Conservation (phyloP, 768 basidiomycete species). For the Pholiota molesta region DNA sequence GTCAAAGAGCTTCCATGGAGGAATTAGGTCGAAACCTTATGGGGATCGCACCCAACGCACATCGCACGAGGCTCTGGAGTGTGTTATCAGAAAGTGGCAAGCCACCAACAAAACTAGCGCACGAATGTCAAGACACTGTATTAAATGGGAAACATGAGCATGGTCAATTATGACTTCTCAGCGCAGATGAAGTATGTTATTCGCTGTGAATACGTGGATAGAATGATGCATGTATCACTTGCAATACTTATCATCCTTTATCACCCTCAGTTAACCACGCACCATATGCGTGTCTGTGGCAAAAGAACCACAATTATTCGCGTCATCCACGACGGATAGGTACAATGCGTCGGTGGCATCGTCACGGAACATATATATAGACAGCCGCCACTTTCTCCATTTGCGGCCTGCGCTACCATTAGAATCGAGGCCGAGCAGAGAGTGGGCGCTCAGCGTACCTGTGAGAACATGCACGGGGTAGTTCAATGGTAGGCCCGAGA, state of each 20-base stretch:
- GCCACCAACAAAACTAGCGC: not conserved
- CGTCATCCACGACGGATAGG: not conserved
- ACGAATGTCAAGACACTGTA: not conserved
- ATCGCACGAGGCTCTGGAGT: conserved; percentile 4
- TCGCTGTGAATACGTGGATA: not conserved
- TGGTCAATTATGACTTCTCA: too few species aligned
- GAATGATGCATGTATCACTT: not conserved
- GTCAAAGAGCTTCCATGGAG: conserved; percentile 7
- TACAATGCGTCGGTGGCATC: not conserved
- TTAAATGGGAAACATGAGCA: not conserved
- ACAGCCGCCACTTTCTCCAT: too few species aligned
- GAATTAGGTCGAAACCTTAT: conserved; percentile 1
- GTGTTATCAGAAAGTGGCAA: conserved; percentile 1
- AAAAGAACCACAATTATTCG: not conserved
- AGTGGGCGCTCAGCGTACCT: not conserved
- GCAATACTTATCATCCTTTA: not conserved
- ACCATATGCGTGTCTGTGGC: not conserved
- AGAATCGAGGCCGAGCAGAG: not conserved
- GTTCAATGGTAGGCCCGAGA: not conserved
- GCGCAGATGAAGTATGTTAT: not conserved
- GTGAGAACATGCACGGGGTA: not conserved
- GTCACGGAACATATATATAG: too few species aligned
- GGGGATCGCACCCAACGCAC: conserved; percentile 3
- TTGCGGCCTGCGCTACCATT: too few species aligned
- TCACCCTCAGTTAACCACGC: not conserved